Percentiles rank a stretch among this genome's conserved stretches.
phyloP scores from a whole-genome alignment of 1,284 basidiomycete genomes.

The Ganoderma lingzhi region DNA sequence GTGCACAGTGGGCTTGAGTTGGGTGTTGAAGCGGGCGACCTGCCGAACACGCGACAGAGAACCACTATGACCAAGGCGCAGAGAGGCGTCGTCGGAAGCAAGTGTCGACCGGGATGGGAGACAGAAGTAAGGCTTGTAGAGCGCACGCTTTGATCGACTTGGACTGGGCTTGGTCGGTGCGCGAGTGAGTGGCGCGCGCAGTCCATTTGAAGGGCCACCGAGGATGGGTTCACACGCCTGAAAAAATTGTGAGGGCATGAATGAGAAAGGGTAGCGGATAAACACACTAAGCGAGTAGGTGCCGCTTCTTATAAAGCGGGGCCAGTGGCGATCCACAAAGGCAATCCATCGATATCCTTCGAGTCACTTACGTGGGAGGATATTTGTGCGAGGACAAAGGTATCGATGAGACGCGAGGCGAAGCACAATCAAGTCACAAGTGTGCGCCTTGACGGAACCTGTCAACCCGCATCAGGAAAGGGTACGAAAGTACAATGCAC shows the following conservation, averaged over 20 bases:
- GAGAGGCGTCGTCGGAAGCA: neutral
- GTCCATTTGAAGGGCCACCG: neutral
- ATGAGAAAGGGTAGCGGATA: neutral
- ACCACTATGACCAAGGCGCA: neutral
- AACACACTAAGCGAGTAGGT: neutral
- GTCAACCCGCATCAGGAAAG: neutral
- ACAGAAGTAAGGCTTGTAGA: neutral
- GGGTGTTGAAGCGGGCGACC: neutral
- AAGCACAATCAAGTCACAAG: neutral
- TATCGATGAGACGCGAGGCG: neutral
- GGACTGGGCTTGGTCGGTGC: neutral
- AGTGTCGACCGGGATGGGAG: neutral
- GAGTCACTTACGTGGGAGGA: neutral
- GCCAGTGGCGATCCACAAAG: neutral
- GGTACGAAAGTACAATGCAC: constrained; percentile 1
- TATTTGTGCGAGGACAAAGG: neutral
- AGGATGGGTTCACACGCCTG: neutral
- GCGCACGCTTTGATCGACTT: neutral
- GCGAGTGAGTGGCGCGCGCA: neutral
- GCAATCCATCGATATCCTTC: neutral
- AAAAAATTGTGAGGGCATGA: neutral
- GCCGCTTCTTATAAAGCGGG: neutral
- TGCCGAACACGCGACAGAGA: neutral
- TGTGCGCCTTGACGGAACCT: neutral
- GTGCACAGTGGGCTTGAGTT: neutral